Evolutionary conservation across 1,284 basidiomycete species (phyloP).

Genomic region (Ustilago trichophora): DNA sequence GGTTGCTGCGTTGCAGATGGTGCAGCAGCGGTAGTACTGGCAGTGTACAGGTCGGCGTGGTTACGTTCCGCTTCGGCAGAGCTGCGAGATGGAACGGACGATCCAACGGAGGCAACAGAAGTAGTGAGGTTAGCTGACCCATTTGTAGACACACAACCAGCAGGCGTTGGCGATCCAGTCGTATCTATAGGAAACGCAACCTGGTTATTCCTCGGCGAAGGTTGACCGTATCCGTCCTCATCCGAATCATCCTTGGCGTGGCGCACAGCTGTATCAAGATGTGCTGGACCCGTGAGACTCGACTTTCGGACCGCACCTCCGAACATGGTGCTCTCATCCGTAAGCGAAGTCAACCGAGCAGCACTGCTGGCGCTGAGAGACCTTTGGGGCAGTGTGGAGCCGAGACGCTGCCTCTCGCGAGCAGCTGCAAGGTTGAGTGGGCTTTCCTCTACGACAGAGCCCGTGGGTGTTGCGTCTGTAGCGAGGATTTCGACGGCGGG

Average conservation of each 20-base stretch:
- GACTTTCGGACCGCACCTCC: conserved; percentile 32
- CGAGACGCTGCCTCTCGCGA: conserved; percentile 36
- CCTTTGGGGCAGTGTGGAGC: conserved; percentile 22
- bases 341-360: conserved; percentile 35
- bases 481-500: conserved; percentile 4
- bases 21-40: background rate
- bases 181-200: background rate
- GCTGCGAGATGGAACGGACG: conserved; percentile 9
- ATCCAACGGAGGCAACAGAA: conserved; percentile 20
- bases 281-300: conserved; percentile 5
- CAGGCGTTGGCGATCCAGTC: conserved; percentile 6
- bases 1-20: no score
- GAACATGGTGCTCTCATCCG: conserved; percentile 48
- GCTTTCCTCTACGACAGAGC: conserved; percentile 30
- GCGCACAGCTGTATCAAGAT: conserved; percentile 15
- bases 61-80: conserved; percentile 18
- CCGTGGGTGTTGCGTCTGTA: conserved; percentile 30
- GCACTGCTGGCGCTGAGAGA: conserved; percentile 42
- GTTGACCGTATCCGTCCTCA: conserved; percentile 54
- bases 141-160: background rate
- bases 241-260: conserved; percentile 29
- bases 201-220: conserved; percentile 30
- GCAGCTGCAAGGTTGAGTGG: conserved; percentile 44
- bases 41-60: background rate
- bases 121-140: background rate